These are phyloP conservation scores for Talaromyces sp. DNA, from an alignment of 2,329 filamentous ascomycete genomes.

Conservation along the genomic window DNA sequence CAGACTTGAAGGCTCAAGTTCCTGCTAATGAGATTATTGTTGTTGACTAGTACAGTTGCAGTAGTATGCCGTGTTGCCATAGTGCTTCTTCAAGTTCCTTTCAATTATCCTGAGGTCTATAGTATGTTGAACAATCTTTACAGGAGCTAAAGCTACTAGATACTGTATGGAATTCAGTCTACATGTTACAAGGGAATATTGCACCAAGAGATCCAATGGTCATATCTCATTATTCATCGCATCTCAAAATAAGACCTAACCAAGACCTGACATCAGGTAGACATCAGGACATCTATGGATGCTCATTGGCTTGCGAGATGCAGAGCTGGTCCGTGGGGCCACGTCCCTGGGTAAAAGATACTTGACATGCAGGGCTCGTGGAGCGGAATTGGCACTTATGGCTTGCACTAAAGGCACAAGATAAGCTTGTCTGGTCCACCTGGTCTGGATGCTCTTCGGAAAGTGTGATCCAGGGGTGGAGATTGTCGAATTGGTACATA, in stretches of 20 bases:
- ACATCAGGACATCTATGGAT: slow-evolving; percentile 16
- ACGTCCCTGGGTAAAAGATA: background rate
- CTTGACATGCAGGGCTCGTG: slow-evolving; percentile 6
- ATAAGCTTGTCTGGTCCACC: slow-evolving; percentile 24
- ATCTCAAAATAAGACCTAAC: slow-evolving; percentile 21
- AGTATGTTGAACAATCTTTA: no score
- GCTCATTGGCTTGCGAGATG: slow-evolving; percentile 13
- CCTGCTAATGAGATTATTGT: no score
- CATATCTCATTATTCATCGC: slow-evolving; percentile 28
- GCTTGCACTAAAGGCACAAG: slow-evolving; percentile 15
- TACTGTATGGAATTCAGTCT: background rate
- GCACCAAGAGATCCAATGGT: slow-evolving; percentile 12
- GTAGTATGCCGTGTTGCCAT: no score
- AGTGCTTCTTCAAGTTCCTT: no score
- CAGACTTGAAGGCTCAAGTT: no score
- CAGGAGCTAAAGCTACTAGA: no score
- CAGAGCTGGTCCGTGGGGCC: slow-evolving; percentile 9
- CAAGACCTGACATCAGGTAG: slow-evolving; percentile 6
- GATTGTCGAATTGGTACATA: slow-evolving; percentile 21
- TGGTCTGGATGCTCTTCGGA: slow-evolving; percentile 1
- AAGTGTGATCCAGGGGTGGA: slow-evolving; percentile 11
- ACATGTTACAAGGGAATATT: background rate
- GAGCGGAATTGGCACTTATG: slow-evolving; percentile 19
- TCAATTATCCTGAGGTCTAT: no score
- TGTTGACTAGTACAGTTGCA: no score